Evolutionary conservation across 1,284 basidiomycete genomes (phyloP).

Genomic region (Anthracocystis walkeri): DNA sequence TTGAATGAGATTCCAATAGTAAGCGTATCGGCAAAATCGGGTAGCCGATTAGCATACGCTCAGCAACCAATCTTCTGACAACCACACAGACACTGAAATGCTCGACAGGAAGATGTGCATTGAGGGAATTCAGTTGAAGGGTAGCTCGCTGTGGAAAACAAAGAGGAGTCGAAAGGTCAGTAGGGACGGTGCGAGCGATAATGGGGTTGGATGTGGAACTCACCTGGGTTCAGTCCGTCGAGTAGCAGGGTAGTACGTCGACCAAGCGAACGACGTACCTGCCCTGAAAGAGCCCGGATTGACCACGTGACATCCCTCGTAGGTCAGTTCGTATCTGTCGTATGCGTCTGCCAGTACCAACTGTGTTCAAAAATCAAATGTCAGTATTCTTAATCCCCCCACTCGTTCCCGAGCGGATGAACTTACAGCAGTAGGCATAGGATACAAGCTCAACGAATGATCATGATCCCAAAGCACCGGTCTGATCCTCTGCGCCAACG

Average conservation of each 20-base stretch:
- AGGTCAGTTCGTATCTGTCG: conserved; percentile 94
- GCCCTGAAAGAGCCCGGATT: conserved; percentile 80
- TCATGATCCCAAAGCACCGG: conserved; percentile 92
- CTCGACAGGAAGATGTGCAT: no score
- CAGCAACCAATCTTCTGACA: no score
- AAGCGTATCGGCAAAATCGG: no score
- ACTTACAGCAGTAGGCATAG: conserved; percentile 88
- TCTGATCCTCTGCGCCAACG: conserved; percentile 80
- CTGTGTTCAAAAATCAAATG: conserved; percentile 71
- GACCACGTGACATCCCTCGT: conserved; percentile 98
- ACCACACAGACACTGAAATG: background rate
- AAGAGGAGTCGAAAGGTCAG: background rate
- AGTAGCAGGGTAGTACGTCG: conserved; percentile 68
- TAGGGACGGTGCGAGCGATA: background rate
- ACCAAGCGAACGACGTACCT: conserved; percentile 66
- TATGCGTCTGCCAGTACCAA: conserved; percentile 96
- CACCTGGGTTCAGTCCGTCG: conserved; percentile 65
- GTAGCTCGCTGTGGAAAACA: conserved; percentile 1
- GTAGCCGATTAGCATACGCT: no score
- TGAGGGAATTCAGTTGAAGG: background rate
- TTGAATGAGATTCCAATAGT: background rate
- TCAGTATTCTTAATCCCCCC: background rate
- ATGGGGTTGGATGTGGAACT: conserved; percentile 2
- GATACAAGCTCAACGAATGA: conserved; percentile 91
- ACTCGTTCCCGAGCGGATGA: background rate